A percentile compares a stretch with the other conserved stretches of the same genome.
phyloP scores from a whole-genome alignment of 2,329 filamentous ascomycete species.

The Aspergillus hiratsukae region DNA sequence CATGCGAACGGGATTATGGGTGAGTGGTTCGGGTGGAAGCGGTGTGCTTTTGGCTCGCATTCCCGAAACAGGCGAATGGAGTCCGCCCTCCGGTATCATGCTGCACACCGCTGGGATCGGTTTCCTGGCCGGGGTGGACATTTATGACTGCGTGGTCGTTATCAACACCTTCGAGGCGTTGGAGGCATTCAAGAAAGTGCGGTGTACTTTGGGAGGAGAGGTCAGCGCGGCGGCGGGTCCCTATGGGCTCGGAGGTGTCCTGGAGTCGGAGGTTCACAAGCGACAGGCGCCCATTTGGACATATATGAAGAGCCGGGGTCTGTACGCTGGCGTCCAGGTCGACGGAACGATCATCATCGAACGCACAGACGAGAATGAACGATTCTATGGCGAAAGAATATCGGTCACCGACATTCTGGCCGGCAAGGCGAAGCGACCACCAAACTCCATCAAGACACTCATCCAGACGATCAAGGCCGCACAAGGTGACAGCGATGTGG shows the following conservation, averaged over 20 bases:
- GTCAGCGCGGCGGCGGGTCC: conserved; percentile 73
- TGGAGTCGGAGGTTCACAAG: conserved; percentile 67
- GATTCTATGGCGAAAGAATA: conserved; percentile 70
- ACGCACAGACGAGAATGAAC: conserved; percentile 80
- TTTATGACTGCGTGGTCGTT: conserved; percentile 92
- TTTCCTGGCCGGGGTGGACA: conserved; percentile 86
- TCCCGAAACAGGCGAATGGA: conserved; percentile 78
- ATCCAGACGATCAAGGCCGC: conserved; percentile 83
- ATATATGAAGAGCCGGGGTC: conserved; percentile 83
- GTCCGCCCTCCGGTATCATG: conserved; percentile 83
- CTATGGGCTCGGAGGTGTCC: conserved; percentile 66
- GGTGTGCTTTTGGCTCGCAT: conserved; percentile 80
- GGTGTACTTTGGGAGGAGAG: conserved; percentile 77
- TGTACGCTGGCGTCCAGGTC: conserved; percentile 81
- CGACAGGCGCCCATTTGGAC: conserved; percentile 70
- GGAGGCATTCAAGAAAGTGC: conserved; percentile 74
- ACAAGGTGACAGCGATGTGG: conserved; percentile 74
- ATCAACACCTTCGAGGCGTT: conserved; percentile 83
- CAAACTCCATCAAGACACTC: conserved; percentile 55
- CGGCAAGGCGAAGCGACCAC: conserved; percentile 56
- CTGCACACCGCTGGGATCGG: conserved; percentile 84
- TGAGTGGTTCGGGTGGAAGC: conserved; percentile 85
- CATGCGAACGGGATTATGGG: conserved; percentile 88
- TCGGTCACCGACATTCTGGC: conserved; percentile 59
- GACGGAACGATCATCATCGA: conserved; percentile 85